Evolutionary conservation across 768 basidiomycete genomes (phyloP).

Genomic region (Amanita molliuscula): DNA sequence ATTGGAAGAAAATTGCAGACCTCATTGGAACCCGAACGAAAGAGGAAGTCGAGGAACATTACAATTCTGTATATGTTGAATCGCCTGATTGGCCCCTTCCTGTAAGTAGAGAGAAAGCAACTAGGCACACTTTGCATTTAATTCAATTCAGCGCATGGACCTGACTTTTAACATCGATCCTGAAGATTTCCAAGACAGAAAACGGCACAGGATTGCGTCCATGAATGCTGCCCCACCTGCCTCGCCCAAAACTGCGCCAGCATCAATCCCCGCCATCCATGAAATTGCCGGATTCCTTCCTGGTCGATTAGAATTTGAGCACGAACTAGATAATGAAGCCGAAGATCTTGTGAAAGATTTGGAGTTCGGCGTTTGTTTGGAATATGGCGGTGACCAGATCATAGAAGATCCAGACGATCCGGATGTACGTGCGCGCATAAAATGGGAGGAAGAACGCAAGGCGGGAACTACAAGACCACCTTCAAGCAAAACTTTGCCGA

Average conservation of each 20-base stretch:
- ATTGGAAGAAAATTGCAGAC: slow-evolving; percentile 94
- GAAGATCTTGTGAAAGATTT: slow-evolving; percentile 93
- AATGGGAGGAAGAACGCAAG: slow-evolving; percentile 40
- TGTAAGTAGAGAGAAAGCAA: slow-evolving; percentile 31
- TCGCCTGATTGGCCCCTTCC: slow-evolving; percentile 76
- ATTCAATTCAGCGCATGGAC: slow-evolving; percentile 36
- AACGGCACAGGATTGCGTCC: slow-evolving; percentile 78
- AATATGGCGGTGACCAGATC: slow-evolving; percentile 78
- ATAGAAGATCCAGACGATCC: slow-evolving; percentile 69
- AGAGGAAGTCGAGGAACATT: slow-evolving; percentile 90
- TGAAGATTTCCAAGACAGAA: slow-evolving; percentile 79
- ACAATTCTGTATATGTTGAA: slow-evolving; percentile 69
- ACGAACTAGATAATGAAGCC: slow-evolving; percentile 94
- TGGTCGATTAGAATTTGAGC: slow-evolving; percentile 96
- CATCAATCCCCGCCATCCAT: slow-evolving; percentile 85
- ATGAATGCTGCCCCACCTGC: slow-evolving; percentile 52
- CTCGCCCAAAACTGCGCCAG: slow-evolving; percentile 65
- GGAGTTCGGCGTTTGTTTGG: slow-evolving; percentile 84
- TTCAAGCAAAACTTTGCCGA: slow-evolving; percentile 8
- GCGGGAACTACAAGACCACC: slow-evolving; percentile 14
- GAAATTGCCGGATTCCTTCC: slow-evolving; percentile 91
- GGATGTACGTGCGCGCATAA: slow-evolving; percentile 51
- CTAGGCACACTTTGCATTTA: slow-evolving; percentile 9
- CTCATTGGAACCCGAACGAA: slow-evolving; percentile 91
- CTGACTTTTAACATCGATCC: slow-evolving; percentile 60